Base-by-base conservation (phyloP, 306 rosid species). In the Glycine soja region DNA sequence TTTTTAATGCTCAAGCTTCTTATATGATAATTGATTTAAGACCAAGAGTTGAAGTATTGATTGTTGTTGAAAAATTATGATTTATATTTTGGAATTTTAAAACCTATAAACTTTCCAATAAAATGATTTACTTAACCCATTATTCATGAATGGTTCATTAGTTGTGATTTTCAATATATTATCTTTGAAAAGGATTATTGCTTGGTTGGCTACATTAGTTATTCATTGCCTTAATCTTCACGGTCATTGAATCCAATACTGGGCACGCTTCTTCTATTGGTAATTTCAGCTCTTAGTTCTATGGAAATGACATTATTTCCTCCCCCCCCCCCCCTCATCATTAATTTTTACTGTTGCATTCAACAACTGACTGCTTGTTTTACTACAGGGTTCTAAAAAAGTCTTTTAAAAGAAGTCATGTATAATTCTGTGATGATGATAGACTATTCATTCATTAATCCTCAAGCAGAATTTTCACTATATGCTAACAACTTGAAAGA, bases 351-450 rank as follows among this genome's bases (percentile, higher is more conserved):
- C 50, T 5, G 66, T 79, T 57, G 15, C 6, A 57, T 67, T 79
- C 75, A 72, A 52, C 82, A 51, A 47, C 72, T 78, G 10, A 72
- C 47, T 63, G 7, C 72, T 66, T 81, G 52, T 76, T 86, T 80
- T 82, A 24, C 81, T 78, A 14, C 75, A 92, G 97, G 90, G 87
- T 65, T 84, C 85, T 76, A 88, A 87, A 82, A 85, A 90, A 45
- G 86, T 57, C 85, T 89, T 82, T 51, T 92, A 48, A 87, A 80
- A 85, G 92, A 88, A 69, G 89, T 82, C 81, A 66, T 90, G 77
- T 85, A 80, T 76, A 81, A 85, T 76, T 89, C 86, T 82, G 89
- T 86, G 50, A 82, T 90, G 80, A 73, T 38, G 85, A 79, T 81
- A 67, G 95, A 88, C 56, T 80, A 86, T 74, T 84, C 94, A 45